Percentiles rank a stretch among this genome's conserved stretches.
Evolutionary conservation across 768 basidiomycete genomes (phyloP).

Genomic region (Mycena rosella): DNA sequence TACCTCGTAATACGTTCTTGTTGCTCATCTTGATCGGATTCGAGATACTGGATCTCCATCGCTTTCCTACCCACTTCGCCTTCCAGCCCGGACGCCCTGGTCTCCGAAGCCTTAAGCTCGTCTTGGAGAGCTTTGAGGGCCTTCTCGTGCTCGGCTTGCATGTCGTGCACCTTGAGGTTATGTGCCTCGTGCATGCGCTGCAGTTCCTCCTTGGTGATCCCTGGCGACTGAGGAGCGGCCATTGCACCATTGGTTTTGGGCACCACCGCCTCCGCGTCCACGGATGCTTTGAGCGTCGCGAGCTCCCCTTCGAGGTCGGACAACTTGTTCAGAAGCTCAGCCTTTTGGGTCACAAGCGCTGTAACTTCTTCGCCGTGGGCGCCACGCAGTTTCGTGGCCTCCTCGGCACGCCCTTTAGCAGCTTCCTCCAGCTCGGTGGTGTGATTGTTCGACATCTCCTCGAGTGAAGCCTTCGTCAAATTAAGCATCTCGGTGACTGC

Average conservation of each 20-base stretch:
- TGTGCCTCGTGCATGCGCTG: constrained; percentile 87
- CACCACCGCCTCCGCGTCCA: constrained; percentile 61
- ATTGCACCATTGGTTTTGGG: constrained; percentile 63
- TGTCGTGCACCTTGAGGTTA: constrained; percentile 81
- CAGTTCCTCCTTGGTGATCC: constrained; percentile 82
- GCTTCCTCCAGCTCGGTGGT: constrained; percentile 80
- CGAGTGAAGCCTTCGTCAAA: constrained; percentile 78
- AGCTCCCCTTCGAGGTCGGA: constrained; percentile 87
- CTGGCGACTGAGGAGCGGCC: constrained; percentile 55
- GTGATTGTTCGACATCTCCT: constrained; percentile 79
- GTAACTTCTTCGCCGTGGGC: constrained; percentile 73
- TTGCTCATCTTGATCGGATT: constrained; percentile 83
- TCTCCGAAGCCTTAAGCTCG: constrained; percentile 67
- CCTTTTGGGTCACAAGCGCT: constrained; percentile 69
- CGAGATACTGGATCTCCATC: constrained; percentile 87
- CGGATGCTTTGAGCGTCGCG: constrained; percentile 69
- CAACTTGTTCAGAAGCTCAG: constrained; percentile 69
- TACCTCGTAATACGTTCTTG: constrained; percentile 85
- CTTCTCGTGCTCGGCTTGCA: constrained; percentile 77
- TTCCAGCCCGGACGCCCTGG: constrained; percentile 66
- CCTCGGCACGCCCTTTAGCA: constrained; percentile 76
- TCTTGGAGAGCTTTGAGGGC: constrained; percentile 63
- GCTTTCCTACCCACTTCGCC: constrained; percentile 75
- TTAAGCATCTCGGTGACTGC: constrained; percentile 75
- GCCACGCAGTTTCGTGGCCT: constrained; percentile 71